phyloP scores from a whole-genome alignment of 371 early-diverging fungal species.

The Apophysomyces sp. region DNA sequence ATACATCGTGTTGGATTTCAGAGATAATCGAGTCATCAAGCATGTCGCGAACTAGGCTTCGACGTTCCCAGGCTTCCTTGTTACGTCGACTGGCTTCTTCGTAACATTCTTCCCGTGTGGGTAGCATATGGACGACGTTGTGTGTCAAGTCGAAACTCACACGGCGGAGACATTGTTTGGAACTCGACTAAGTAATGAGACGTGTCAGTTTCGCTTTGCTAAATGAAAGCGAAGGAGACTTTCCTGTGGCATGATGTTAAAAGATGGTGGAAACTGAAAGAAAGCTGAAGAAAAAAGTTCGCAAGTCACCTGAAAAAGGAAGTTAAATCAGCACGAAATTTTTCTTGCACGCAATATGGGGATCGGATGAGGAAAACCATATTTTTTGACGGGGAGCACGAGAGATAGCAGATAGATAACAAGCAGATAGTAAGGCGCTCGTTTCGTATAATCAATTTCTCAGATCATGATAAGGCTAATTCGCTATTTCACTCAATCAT shows the following conservation, averaged over 20 bases:
- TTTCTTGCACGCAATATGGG: too few relatives aligned
- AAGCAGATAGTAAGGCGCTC: too few relatives aligned
- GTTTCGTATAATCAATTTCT: too few relatives aligned
- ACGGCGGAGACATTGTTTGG: constrained; percentile 17
- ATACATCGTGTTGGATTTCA: constrained; percentile 33
- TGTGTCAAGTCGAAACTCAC: constrained; percentile 49
- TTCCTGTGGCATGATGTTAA: background rate
- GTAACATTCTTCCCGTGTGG: constrained; percentile 34
- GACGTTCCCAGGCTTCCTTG: constrained; percentile 37
- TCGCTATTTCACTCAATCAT: too few relatives aligned
- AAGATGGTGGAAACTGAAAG: background rate
- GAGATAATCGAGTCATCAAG: constrained; percentile 38
- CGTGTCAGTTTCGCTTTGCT: background rate
- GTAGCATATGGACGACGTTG: constrained; percentile 41
- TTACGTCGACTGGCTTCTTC: constrained; percentile 25
- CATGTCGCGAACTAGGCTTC: constrained; percentile 32
- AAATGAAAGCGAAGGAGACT: background rate
- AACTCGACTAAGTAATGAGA: background rate
- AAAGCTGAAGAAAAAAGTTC: background rate
- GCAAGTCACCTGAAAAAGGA: background rate
- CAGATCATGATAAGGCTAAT: too few relatives aligned
- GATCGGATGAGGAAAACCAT: too few relatives aligned
- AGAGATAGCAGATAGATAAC: too few relatives aligned
- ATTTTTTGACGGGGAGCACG: too few relatives aligned
- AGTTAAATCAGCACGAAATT: too few relatives aligned